phyloP scores from a whole-genome alignment of 306 rosid genomes.

The Vachellia pachyceras region DNA sequence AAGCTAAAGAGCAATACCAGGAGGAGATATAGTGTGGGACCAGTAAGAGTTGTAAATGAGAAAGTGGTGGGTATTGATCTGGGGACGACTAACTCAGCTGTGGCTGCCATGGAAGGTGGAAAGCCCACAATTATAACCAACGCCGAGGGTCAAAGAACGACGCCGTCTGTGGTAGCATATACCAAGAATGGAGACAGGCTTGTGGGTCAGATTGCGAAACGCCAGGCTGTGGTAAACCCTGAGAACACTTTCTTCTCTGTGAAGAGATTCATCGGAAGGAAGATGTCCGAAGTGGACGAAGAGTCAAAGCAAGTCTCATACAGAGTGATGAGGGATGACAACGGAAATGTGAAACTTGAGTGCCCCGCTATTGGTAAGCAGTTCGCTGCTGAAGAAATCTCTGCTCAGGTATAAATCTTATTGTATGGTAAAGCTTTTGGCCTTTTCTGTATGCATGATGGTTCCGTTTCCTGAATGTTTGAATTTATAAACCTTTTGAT shows the following conservation, averaged over 20 bases:
- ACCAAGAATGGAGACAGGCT: conserved; percentile 89
- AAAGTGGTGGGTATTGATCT: conserved; percentile 85
- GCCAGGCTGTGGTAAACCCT: conserved; percentile 92
- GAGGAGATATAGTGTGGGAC: conserved; percentile 41
- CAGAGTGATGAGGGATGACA: conserved; percentile 78
- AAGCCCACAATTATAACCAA: conserved; percentile 84
- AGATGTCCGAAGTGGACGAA: conserved; percentile 92
- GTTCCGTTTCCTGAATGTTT: not conserved
- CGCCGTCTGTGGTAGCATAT: conserved; percentile 89
- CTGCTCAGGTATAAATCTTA: conserved; percentile 70
- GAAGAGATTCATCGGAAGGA: conserved; percentile 89
- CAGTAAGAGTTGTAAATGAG: conserved; percentile 71
- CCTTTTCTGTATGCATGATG: not conserved
- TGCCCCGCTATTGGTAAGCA: conserved; percentile 90
- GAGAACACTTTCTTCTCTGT: conserved; percentile 90
- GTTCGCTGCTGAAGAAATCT: conserved; percentile 89
- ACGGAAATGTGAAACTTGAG: conserved; percentile 85
- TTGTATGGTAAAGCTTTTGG: not conserved
- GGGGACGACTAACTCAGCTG: conserved; percentile 90
- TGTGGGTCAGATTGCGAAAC: conserved; percentile 91
- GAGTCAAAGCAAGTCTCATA: conserved; percentile 92
- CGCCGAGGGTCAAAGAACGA: conserved; percentile 90
- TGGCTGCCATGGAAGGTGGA: conserved; percentile 91
- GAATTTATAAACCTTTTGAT: not conserved
- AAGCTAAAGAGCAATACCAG: conserved; percentile 39